Evolutionary conservation across 306 rosid genomes (phyloP), one percentile per base, ranked within the genome.

Genomic region (Trifolium dubium): DNA sequence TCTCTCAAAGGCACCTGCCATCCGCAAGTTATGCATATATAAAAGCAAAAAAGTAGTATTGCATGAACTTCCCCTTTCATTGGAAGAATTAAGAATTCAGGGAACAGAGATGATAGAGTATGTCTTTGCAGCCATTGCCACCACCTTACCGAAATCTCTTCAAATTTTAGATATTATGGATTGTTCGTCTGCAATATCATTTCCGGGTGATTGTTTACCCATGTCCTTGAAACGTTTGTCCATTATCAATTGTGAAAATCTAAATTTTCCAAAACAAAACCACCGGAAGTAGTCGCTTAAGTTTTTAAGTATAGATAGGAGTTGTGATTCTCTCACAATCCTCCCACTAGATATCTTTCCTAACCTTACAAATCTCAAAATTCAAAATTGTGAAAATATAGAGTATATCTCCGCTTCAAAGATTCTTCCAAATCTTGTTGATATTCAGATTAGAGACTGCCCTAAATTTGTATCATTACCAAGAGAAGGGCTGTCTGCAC

Each of bases 281-380:
- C 44, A 39, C 1, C 31, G 0, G 2, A 46, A 37, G 1, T 5
- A 50, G 3, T 47, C 31, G 30, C 72, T 50, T 10, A 3, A 14
- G 34, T 23, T 7, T 3, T 0, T 6, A 1, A 3, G 2, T 1
- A 51, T 37, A 12, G 0, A 2, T 2, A 3, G 3, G 2, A 68
- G 73, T 19, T 75, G 72, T 39, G 46, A 75, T 29, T 51, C 66
- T 23, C 34, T 51, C 14, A 39, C 44, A 14, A 28, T 56, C 43
- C 23, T 64, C 17, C 5, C 32, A 15, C 31, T 64, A 5, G 50
- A 64, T 0, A 64, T 1, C 32, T 4, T 51, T 50, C 15, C 30
- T 0, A 32, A 11, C 32, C 53, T 71, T n/a, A n/a, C 3, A 0
- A 1, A 0, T 46, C 56, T 67, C 0, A 0, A 0, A 0, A 67